Base-by-base conservation (phyloP, 139 green algal genomes). In the Pleodorina starrii region DNA sequence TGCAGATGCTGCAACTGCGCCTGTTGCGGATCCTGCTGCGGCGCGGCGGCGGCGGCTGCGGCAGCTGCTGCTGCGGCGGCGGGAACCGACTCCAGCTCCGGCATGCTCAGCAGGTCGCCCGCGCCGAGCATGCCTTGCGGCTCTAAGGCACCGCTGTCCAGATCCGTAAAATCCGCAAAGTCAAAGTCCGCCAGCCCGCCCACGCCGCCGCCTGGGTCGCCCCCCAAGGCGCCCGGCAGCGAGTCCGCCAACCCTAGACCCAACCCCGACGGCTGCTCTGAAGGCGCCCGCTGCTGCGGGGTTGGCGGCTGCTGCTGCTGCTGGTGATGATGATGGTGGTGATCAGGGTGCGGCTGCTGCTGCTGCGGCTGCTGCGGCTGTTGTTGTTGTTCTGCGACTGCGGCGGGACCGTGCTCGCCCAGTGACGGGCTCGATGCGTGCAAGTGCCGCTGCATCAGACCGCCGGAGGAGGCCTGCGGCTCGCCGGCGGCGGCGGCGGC, bases 121-220 rank as follows among this genome's bases (percentile, higher is more conserved):
- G 42, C 16, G 12, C 27, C 79, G 12, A 76, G 40, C 79, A 86
- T 7, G 54, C 19, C 16, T 11, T 75, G 78, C 78, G 57, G 54
- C 35, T 73, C 80, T 42, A 66, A 38, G 2, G 4, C 42, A 16
- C 40, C n/a, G 40, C 40, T n/a, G 42, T 87, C 66, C 1, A 80
- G 35, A 19, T 88, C 82, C 11, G 23, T n/a, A 17, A 88, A 87
- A 29, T 88, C 82, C 1, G 5, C 66, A n/a, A 88, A 79, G 36
- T 88, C 82, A 32, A 88, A 79, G 32, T 88, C 82, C 4, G 43
- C 21, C 3, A 88, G 68, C 12, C 17, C 57, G 6, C 80, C 80
- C 14, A 54, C 40, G 42, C 43, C 60, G 14, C 42, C 74, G 44
- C 44, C 74, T 5, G 25, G 1, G 36, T 76, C 68, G 17, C 12